These are phyloP conservation scores for Yamadazyma akitaensis DNA, from an alignment of 805 yeast species.

Conservation along the genomic window DNA sequence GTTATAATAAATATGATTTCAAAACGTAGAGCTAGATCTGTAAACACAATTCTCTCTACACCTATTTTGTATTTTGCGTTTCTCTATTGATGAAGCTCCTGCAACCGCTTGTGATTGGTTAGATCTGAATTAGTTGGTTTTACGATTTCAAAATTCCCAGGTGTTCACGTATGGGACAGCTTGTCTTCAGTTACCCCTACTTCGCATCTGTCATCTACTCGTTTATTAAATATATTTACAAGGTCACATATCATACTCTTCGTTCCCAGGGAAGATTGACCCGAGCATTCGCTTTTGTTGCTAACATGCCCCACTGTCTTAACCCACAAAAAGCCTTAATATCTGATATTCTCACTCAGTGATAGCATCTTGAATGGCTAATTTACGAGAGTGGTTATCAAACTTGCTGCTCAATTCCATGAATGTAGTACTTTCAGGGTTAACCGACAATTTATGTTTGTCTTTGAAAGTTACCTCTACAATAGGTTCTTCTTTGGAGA, in stretches of 20 bases:
- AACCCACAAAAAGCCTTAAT: background rate
- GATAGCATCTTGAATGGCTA: conserved; percentile 72
- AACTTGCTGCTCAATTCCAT: conserved; percentile 63
- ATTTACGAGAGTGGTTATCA: conserved; percentile 78
- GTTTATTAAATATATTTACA: background rate
- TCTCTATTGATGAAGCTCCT: no score
- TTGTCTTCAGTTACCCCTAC: background rate
- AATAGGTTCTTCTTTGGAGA: conserved; percentile 49
- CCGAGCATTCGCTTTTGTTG: background rate
- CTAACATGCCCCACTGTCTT: background rate
- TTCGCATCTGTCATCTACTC: background rate
- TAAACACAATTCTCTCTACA: no score
- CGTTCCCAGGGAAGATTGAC: background rate
- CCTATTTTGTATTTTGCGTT: no score
- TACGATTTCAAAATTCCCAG: no score
- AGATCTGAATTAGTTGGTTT: no score
- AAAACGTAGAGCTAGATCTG: no score
- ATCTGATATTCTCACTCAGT: conserved; percentile 12
- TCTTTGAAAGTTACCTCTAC: conserved; percentile 78
- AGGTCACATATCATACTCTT: background rate
- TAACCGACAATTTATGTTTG: conserved; percentile 63
- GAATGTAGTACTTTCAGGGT: conserved; percentile 56
- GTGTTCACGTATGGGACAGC: no score
- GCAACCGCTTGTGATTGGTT: no score
- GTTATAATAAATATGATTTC: no score